phyloP scores from a whole-genome alignment of 2,329 filamentous ascomycete species.

The Purpureocillium takamizusanense region DNA sequence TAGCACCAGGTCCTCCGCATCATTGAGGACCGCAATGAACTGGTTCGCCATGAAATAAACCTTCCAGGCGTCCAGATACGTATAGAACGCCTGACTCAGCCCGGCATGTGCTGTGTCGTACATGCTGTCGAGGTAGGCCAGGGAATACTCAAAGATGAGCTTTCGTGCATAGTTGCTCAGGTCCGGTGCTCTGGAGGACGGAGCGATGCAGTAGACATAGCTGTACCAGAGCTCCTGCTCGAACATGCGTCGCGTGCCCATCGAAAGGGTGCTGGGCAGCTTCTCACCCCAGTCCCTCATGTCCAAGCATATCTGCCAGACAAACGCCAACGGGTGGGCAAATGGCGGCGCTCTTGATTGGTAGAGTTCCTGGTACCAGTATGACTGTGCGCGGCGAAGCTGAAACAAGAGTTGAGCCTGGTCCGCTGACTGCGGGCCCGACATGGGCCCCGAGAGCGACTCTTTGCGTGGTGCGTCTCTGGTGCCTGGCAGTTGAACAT shows the following conservation, averaged over 20 bases:
- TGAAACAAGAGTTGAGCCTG: conserved; percentile 72
- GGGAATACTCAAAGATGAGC: conserved; percentile 77
- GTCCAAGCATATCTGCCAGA: conserved; percentile 67
- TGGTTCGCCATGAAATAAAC: conserved; percentile 67
- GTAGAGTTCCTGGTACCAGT: conserved; percentile 83
- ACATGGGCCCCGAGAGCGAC: conserved; percentile 31
- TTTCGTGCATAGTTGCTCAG: conserved; percentile 69
- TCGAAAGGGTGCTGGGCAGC: conserved; percentile 57
- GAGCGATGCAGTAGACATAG: conserved; percentile 81
- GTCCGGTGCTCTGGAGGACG: conserved; percentile 62
- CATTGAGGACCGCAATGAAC: conserved; percentile 50
- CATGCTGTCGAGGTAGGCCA: conserved; percentile 72
- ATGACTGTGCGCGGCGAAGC: conserved; percentile 76
- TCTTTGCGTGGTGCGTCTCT: conserved; percentile 31
- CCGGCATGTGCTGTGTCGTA: conserved; percentile 55
- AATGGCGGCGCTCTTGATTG: conserved; percentile 65
- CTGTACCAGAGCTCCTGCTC: conserved; percentile 86
- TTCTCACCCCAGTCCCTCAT: conserved; percentile 75
- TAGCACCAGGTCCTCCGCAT: conserved; percentile 47
- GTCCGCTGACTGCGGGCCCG: conserved; percentile 45
- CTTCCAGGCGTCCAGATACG: conserved; percentile 79
- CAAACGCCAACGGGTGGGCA: conserved; percentile 58
- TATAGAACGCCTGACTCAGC: conserved; percentile 59
- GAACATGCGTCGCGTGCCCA: conserved; percentile 65
- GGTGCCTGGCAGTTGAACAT: conserved; percentile 64